Evolutionary conservation across 345 rosid genomes (phyloP).

Genomic region (Rhodamnia rubescens): DNA sequence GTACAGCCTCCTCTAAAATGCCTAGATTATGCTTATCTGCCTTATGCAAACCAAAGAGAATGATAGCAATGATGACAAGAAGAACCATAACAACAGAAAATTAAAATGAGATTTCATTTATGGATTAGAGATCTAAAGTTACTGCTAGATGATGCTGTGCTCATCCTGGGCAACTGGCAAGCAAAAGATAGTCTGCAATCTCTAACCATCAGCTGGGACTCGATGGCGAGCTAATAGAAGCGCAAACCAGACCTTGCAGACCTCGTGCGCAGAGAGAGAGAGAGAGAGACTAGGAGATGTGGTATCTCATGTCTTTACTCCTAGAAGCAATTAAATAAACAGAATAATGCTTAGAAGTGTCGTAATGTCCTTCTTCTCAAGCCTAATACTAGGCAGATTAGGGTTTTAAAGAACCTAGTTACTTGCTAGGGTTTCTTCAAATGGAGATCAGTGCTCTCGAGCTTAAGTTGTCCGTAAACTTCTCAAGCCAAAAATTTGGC

Average conservation of each 20-base stretch:
- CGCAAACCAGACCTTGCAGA: neutral
- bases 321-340: neutral
- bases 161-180: neutral
- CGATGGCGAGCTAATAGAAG: neutral
- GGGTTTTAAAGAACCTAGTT: constrained; percentile 1
- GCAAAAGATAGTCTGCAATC: neutral
- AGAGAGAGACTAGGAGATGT: neutral
- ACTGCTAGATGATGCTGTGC: neutral
- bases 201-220: neutral
- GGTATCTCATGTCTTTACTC: neutral
- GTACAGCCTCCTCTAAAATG: neutral
- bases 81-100: neutral
- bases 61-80: neutral
- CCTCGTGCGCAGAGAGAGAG: neutral
- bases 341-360: neutral
- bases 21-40: neutral
- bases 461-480: neutral
- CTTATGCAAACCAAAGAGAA: neutral
- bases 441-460: neutral
- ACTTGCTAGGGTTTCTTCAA: constrained; percentile 4
- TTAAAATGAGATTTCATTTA: neutral
- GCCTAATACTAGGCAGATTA: neutral
- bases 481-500: neutral
- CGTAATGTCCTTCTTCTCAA: neutral
- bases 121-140: neutral